A percentile compares a stretch with the other conserved stretches of the same genome.
Conservation (phyloP, 192 early-diverging fungal species). For the Coemansia sp. region DNA sequence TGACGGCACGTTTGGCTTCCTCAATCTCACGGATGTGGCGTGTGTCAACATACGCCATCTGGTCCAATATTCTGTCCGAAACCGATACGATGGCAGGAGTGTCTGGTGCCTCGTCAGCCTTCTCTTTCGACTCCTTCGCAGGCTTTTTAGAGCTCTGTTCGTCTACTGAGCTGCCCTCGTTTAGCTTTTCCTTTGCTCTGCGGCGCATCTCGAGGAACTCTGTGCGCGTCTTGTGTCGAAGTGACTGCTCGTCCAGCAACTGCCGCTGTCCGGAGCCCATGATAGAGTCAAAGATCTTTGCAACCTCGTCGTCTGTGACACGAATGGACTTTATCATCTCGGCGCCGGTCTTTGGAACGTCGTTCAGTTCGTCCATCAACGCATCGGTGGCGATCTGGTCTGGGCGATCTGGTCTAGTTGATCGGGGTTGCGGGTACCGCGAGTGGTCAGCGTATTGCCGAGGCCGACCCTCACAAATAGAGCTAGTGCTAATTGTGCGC, state of each 20-base stretch:
- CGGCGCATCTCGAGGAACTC: conserved; percentile 37
- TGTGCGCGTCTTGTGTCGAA: conserved; percentile 39
- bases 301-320: conserved; percentile 47
- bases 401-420: conserved; percentile 22
- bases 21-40: conserved; percentile 49
- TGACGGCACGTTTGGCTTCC: conserved; percentile 35
- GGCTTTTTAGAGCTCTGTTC: neutral
- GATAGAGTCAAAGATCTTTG: conserved; percentile 48
- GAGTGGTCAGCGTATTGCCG: conserved; percentile 31
- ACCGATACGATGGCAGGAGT: conserved; percentile 10
- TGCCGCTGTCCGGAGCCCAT: conserved; percentile 31
- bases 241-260: conserved; percentile 39
- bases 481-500: conserved; percentile 8
- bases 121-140: neutral
- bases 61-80: conserved; percentile 44
- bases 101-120: neutral
- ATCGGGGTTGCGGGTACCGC: conserved; percentile 42
- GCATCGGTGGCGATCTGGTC: conserved; percentile 21
- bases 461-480: conserved; percentile 9
- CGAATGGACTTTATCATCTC: conserved; percentile 27
- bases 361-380: conserved; percentile 17
- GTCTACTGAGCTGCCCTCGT: neutral
- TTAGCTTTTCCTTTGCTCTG: conserved; percentile 16
- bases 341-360: neutral
- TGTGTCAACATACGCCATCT: conserved; percentile 47